These are phyloP conservation scores for Solanum pinnatisectum DNA, from an alignment of 257 asterid species.

Conservation along the genomic window DNA sequence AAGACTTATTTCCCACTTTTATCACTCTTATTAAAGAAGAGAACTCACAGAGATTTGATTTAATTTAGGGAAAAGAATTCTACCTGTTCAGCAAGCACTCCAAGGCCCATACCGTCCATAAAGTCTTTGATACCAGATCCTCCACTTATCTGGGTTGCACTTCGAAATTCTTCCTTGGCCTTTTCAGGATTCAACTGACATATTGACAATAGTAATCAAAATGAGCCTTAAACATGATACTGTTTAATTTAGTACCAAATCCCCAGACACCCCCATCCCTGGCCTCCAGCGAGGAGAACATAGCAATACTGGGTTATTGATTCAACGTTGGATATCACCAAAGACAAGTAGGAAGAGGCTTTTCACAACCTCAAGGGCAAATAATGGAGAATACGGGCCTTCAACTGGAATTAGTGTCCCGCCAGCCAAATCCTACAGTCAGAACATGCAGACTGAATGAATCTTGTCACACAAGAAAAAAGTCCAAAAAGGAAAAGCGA, in stretches of 20 bases:
- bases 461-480: neutral
- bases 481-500: neutral
- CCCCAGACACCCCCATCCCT: neutral
- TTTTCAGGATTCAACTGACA: slow-evolving; percentile 91
- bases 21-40: neutral
- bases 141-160: slow-evolving; percentile 54
- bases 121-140: slow-evolving; percentile 91
- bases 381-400: slow-evolving; percentile 82
- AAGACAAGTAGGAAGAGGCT: neutral
- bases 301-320: neutral
- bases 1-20: neutral
- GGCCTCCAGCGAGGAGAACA: neutral
- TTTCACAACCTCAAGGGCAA: slow-evolving; percentile 87
- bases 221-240: neutral
- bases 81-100: slow-evolving; percentile 93
- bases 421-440: slow-evolving; percentile 76
- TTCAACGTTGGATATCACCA: neutral
- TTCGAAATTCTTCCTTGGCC: slow-evolving; percentile 83
- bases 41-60: neutral
- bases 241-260: neutral
- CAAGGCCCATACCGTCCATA: slow-evolving; percentile 99
- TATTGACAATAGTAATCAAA: neutral
- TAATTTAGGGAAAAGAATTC: neutral
- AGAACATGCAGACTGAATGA: slow-evolving; percentile 8
- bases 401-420: slow-evolving; percentile 82